A percentile compares a stretch with the other conserved stretches of the same genome.
These are phyloP conservation scores for Aurantiochytrium sp. DNA, from an alignment of 108 stramenopile genomes.

Conservation along the genomic window DNA sequence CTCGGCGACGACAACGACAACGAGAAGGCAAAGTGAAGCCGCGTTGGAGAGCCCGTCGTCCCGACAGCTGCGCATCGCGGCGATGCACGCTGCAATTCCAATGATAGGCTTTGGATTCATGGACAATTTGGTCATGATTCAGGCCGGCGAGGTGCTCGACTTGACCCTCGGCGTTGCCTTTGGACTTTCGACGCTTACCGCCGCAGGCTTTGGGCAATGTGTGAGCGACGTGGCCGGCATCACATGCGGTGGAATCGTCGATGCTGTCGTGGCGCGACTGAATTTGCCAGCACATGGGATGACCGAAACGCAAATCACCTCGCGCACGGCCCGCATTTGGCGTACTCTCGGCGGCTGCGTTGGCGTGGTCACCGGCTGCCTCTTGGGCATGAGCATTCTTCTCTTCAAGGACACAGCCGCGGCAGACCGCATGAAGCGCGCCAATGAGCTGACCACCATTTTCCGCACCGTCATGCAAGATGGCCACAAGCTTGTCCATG, in stretches of 20 bases:
- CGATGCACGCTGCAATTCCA: not conserved
- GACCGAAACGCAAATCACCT: conserved; percentile 55
- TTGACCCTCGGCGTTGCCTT: conserved; percentile 69
- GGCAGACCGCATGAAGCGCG: not conserved
- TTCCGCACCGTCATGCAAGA: not conserved
- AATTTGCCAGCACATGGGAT: conserved; percentile 19
- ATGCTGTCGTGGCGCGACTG: not conserved
- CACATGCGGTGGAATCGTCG: conserved; percentile 51
- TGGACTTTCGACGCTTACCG: conserved; percentile 85
- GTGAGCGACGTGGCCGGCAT: conserved; percentile 58
- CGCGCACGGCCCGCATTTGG: conserved; percentile 51
- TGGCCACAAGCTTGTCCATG: conserved; percentile 15
- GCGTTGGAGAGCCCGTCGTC: no score
- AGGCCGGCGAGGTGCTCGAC: conserved; percentile 89
- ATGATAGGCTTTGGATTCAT: conserved; percentile 68
- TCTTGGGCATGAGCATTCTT: conserved; percentile 86
- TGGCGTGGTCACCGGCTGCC: conserved; percentile 78
- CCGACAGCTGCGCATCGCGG: no score
- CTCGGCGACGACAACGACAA: no score
- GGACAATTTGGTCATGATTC: conserved; percentile 85
- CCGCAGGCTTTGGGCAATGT: conserved; percentile 66
- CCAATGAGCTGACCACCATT: not conserved
- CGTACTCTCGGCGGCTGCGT: conserved; percentile 38
- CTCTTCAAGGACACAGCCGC: conserved; percentile 70
- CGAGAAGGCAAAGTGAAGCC: no score